A percentile compares a stretch with the other conserved stretches of the same genome.
These are phyloP conservation scores for Rhynchosporium secalis DNA, from an alignment of 2,329 filamentous ascomycete species.

Conservation along the genomic window DNA sequence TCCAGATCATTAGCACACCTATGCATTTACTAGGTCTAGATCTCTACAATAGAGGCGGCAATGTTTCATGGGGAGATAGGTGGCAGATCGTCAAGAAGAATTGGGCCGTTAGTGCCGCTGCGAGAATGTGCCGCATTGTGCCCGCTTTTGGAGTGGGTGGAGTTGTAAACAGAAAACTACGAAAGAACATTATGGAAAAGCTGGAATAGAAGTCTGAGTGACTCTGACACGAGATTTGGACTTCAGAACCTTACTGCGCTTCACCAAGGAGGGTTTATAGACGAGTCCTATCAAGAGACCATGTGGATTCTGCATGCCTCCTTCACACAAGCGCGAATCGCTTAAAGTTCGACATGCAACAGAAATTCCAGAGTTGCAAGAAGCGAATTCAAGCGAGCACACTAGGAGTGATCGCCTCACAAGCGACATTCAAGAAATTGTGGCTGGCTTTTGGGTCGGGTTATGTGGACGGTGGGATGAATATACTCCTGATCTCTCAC, in stretches of 20 bases:
- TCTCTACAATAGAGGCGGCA: slow-evolving; percentile 70
- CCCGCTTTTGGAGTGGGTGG: slow-evolving; percentile 88
- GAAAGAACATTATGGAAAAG: slow-evolving; percentile 59
- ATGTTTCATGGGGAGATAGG: slow-evolving; percentile 57
- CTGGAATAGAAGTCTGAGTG: slow-evolving; percentile 21
- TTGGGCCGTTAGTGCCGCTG: slow-evolving; percentile 71
- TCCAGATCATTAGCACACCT: slow-evolving; percentile 80
- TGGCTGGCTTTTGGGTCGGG: slow-evolving; percentile 5
- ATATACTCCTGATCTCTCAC: neutral
- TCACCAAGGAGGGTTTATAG: neutral
- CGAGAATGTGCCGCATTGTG: slow-evolving; percentile 80
- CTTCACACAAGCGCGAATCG: slow-evolving; percentile 6
- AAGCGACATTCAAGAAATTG: slow-evolving; percentile 5
- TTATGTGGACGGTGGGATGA: neutral
- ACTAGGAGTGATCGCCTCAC: slow-evolving; percentile 10
- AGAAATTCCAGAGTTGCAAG: slow-evolving; percentile 7
- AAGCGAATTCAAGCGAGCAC: slow-evolving; percentile 12
- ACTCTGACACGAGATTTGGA: neutral
- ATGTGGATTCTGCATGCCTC: neutral
- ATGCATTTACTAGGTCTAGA: slow-evolving; percentile 84
- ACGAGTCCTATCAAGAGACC: neutral
- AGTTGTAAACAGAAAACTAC: slow-evolving; percentile 76
- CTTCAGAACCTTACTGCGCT: neutral
- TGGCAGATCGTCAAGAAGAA: slow-evolving; percentile 67
- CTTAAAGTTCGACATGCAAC: slow-evolving; percentile 14